Conservation (phyloP, 352 stramenopile genomes). For the Elongisporangium anandrum region DNA sequence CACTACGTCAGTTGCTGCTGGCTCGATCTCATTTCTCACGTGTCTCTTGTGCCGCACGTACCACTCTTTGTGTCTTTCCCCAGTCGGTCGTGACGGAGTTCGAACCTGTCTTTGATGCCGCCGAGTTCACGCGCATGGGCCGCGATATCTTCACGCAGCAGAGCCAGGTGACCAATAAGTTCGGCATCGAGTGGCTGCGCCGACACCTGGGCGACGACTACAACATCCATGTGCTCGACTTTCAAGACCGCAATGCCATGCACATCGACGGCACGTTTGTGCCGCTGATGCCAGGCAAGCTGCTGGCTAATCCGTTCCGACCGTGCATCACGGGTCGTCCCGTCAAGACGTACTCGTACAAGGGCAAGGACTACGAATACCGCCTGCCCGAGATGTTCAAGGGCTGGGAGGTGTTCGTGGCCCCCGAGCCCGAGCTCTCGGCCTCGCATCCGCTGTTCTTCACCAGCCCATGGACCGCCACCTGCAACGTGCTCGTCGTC, state of each 20-base stretch:
- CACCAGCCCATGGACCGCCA: conserved; percentile 88
- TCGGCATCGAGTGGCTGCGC: conserved; percentile 88
- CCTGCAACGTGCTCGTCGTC: conserved; percentile 88
- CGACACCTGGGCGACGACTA: conserved; percentile 86
- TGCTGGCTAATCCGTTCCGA: conserved; percentile 84
- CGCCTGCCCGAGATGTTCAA: conserved; percentile 89
- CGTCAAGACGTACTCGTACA: conserved; percentile 87
- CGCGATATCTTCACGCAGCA: conserved; percentile 89
- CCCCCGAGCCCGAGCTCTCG: conserved; percentile 76
- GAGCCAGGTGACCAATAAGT: conserved; percentile 89
- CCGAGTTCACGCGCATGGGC: conserved; percentile 89
- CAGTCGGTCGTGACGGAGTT: conserved; percentile 87
- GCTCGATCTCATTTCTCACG: neutral
- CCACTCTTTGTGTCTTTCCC: conserved; percentile 1
- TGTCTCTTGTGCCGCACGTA: neutral
- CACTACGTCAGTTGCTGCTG: neutral
- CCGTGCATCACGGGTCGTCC: conserved; percentile 84
- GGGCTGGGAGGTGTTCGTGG: conserved; percentile 88
- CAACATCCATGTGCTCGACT: conserved; percentile 85
- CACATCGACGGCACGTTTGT: conserved; percentile 90
- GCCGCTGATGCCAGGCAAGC: conserved; percentile 79
- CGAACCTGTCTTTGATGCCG: conserved; percentile 85
- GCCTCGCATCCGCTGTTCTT: conserved; percentile 84
- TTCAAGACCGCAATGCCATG: conserved; percentile 90
- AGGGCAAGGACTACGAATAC: conserved; percentile 88